Base-by-base conservation (phyloP, 2,329 filamentous ascomycete species). In the Curvularia sp. region DNA sequence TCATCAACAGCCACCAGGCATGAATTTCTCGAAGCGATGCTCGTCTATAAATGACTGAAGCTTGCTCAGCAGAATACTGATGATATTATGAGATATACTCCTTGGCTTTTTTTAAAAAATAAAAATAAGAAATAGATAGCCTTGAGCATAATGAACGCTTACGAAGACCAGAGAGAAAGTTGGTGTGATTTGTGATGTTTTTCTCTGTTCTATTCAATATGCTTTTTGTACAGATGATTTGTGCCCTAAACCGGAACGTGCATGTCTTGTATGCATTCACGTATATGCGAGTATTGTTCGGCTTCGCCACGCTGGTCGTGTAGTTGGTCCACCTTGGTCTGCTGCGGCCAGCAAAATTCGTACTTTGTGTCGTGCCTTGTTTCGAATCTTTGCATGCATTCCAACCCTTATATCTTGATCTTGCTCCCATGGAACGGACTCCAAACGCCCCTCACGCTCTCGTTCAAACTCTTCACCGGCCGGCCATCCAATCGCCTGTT, bases 401-500 rank as follows among this genome's bases (percentile, higher is more conserved):
- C 10, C n/a, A 13, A n/a, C 15, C 5, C 43, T 49, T 25, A 76
- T 65, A 76, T 71, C 52, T 69, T 49, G 25, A 76, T 65, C 65
- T 83, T 78, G 49, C 81, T 80, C 38, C 84, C 84, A 69, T 88
- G 86, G 73, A 86, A 85, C 45, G 86, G 85, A 80, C 82, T 84
- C 86, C 86, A 89, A 52, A 88, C 83, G 57, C 86, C 86, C 75
- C 86, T 83, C 9, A 88, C 86, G 73, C 84, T 87, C 78, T 88
- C 85, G 67, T 88, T 88, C 71, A 82, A 69, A 80, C 84, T 87
- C 65, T 79, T 81, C 30, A 89, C 85, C 2, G 84, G 84, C 78
- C 85, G 86, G 69, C 80, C 83, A 53, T 61, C 55, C 48, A 83
- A 79, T 62, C 79, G 80, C 78, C 80, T 85, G 71, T 91, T 77